Evolutionary conservation across 139 green algal species (phyloP), one percentile per base, ranked within the genome.

Genomic region (Coelastrella sp.): DNA sequence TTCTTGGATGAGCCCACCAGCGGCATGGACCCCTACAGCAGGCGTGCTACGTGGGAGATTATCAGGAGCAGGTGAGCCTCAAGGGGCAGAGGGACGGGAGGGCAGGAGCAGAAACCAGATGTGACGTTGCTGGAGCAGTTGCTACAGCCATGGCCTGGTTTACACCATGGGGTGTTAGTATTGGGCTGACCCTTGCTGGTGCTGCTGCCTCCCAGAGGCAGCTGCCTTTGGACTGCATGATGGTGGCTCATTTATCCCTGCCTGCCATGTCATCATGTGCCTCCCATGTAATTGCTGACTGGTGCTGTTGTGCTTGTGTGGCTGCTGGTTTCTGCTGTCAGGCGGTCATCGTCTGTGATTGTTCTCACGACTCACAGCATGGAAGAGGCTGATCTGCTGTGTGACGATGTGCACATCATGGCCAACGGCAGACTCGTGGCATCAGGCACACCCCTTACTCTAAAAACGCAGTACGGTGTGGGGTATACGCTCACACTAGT

Each of bases 331-430:
- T 78, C n/a, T 68, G 49, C 63, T 82, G 20, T 7, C 87, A 90
- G 87, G 87, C 87, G 87, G 27, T 25, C 24, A n/a, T 70, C 20
- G 11, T 80, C 88, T 15, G 96, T 96, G 6, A 93, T 99, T 24
- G 90, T 99, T 65, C 95, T 99, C n/a, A 99, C 97, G 24, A 99
- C 98, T 0, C 96, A 98, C 95, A 94, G 82, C 90, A 99, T 99
- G 95, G 95, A 97, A 87, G 97, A 99, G 92, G 97, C 97, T 4
- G 97, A 99, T 84, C 89, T 96, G 57, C 90, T 98, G 81, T 94
- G 85, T 5, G 96, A 99, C 89, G 90, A 94, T 79, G 96, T 98
- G 59, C 93, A 95, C 56, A 97, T 99, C 82, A 89, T 99, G 87
- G 94, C 91, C n/a, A 90, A 94, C 19, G 96, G 96, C 14, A 87